Percentiles rank a stretch among this genome's conserved stretches.
phyloP scores from a whole-genome alignment of 192 early-diverging fungal genomes.

The Rhizophagus sp. region DNA sequence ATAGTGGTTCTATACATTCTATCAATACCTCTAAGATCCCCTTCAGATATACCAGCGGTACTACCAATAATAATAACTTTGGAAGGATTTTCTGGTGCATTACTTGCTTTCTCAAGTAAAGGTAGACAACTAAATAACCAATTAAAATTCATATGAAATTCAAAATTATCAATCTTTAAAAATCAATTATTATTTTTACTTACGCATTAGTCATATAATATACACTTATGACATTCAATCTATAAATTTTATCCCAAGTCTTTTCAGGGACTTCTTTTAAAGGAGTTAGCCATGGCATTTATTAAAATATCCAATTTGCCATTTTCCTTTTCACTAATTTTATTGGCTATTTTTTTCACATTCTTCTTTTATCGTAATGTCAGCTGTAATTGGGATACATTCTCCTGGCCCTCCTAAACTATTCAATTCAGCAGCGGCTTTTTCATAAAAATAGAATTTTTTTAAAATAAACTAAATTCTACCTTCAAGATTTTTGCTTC shows the following conservation, averaged over 20 bases:
- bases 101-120: slow-evolving; percentile 58
- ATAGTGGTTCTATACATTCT: slow-evolving; percentile 46
- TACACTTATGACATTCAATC: slow-evolving; percentile 16
- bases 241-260: not conserved
- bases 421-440: slow-evolving; percentile 62
- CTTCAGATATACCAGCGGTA: slow-evolving; percentile 45
- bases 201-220: slow-evolving; percentile 22
- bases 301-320: slow-evolving; percentile 80
- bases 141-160: not conserved
- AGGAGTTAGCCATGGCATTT: slow-evolving; percentile 49
- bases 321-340: slow-evolving; percentile 34
- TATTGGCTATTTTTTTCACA: slow-evolving; percentile 47
- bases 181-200: not conserved
- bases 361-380: slow-evolving; percentile 47
- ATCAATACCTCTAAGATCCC: slow-evolving; percentile 16
- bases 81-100: slow-evolving; percentile 52
- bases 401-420: slow-evolving; percentile 55
- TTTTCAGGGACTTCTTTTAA: not conserved
- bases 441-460: slow-evolving; percentile 36
- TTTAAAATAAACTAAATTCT: not conserved
- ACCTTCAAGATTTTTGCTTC: slow-evolving; percentile 31
- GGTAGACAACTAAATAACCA: slow-evolving; percentile 52
- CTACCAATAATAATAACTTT: slow-evolving; percentile 86
- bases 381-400: slow-evolving; percentile 69
- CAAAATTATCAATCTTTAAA: not conserved